These are phyloP conservation scores for Massariosphaeria phaeospora DNA, from an alignment of 495 filamentous ascomycete genomes.

Conservation along the genomic window DNA sequence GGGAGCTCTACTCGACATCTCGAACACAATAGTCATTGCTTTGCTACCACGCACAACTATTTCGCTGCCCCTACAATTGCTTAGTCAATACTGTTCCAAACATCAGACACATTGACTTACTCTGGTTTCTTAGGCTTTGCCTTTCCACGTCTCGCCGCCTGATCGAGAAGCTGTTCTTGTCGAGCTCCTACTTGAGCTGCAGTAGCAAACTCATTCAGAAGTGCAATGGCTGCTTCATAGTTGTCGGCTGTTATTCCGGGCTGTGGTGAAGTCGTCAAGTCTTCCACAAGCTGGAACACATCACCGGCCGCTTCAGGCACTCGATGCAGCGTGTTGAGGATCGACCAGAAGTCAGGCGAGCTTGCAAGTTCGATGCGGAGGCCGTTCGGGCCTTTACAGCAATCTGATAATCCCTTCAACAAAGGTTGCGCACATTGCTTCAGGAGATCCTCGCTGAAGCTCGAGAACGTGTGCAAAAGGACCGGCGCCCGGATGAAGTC, in stretches of 20 bases:
- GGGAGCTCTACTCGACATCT: conserved; percentile 74
- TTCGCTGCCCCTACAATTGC: conserved; percentile 62
- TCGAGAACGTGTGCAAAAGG: conserved; percentile 83
- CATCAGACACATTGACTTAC: conserved; percentile 30
- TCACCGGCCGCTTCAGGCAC: conserved; percentile 63
- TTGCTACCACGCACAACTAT: conserved; percentile 72
- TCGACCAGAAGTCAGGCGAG: conserved; percentile 96
- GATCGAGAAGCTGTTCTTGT: conserved; percentile 74
- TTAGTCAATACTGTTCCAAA: conserved; percentile 44
- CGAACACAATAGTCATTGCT: conserved; percentile 72
- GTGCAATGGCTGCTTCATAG: conserved; percentile 74
- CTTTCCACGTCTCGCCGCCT: conserved; percentile 47
- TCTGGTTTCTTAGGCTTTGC: conserved; percentile 42
- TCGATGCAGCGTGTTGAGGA: conserved; percentile 67
- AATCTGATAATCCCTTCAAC: conserved; percentile 72
- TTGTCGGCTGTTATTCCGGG: conserved; percentile 89
- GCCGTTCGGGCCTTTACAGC: conserved; percentile 67
- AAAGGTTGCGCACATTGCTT: conserved; percentile 69
- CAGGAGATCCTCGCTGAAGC: conserved; percentile 70
- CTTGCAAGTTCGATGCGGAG: conserved; percentile 89
- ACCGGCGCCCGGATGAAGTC: conserved; percentile 90
- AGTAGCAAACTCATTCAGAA: conserved; percentile 86
- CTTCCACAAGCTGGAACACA: conserved; percentile 79
- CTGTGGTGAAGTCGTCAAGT: conserved; percentile 57
- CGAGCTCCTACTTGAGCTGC: conserved; percentile 75